Base-by-base conservation (phyloP, 2,329 filamentous ascomycete genomes). In the Arthrobotrys sinensis region DNA sequence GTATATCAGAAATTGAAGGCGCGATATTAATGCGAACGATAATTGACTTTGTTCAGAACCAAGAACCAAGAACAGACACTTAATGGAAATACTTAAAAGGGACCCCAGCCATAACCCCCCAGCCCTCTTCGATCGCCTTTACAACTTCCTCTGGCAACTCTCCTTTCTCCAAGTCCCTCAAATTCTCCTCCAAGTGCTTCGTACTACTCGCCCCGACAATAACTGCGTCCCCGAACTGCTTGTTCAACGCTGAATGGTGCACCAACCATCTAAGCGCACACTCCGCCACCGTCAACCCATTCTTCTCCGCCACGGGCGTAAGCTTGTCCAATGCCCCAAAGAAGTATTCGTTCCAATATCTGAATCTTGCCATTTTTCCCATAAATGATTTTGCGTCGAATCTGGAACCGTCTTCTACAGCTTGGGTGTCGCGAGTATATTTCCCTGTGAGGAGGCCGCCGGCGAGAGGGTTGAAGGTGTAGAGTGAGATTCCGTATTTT, bases 391-490 rank as follows among this genome's bases (percentile, higher is more conserved):
- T 89, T 0, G 85, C 84, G 89, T 82, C 12, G 45, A 63, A 69
- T 81, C 82, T 3, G 28, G 87, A 69, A 0, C 64, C 67, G 0
- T 21, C 34, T 28, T 79, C 76, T 6, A 69, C 32, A 0, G 46
- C 12, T 24, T 53, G 55, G 2, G 68, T 84, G 80, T 93, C 91
- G 85, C 85, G 66, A 89, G 88, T 85, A 91, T 86, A 92, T 90
- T 85, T 94, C 80, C 93, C 93, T 6, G 90, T 91, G 83, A 96
- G 91, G 7, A 96, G 85, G 1, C 93, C 93, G 21, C 93, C 93
- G 1, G 92, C 92, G 68, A 95, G 86, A 0, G 93, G 93, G 83
- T 96, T 96, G 85, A 94, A 95, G 52, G 93, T 86, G 5, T 95
- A 92, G 48, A 96, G 87, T 79, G 94, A 91, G 16, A 96, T 87